Evolutionary conservation across 176 grass and related monocot species (phyloP), one percentile per base, ranked within the genome.

Genomic region (Lolium rigidum): DNA sequence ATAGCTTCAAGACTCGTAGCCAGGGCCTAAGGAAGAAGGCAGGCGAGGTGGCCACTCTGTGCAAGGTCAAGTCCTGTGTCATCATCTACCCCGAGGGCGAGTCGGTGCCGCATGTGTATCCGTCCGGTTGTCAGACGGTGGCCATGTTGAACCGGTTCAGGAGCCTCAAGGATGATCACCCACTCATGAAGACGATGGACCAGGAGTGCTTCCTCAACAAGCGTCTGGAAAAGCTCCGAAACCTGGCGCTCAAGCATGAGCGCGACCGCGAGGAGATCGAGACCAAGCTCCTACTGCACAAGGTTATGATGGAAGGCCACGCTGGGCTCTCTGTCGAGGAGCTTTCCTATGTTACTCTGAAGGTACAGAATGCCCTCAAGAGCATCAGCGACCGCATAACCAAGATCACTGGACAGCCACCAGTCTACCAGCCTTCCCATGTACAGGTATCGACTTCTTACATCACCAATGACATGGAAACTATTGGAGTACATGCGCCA

Each of bases 1-100:
- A 76, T 1, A 87, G 80, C 0, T 89, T 87, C 35, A 85, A 82
- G 83, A 91, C 78, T 55, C 57, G 77, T 3, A 17, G 66, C 9
- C 12, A 37, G 2, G 26, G 84, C 5, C 38, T 94, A 12, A 71
- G 75, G 80, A 94, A 94, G 56, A 94, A 92, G 81, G 76, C 56
- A 0, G 37, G 56, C 26, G 80, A 94, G 46, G 48, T 94, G 7
- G 1, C 39, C 4, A 85, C 69, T 4, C 84, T 92, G 0, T 94
- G 90, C 16, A 80, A 80, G 11, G 77, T 67, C 6, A 71, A 86
- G 37, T 55, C 28, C 0, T 89, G 76, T 1, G 39, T 91, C 18
- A 9, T 94, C 9, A 65, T 87, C 41, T 94, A 87, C 12, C 80
- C 59, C 0, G 81, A 82, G 1, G 74, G 59, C 0, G 82, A 87